Evolutionary conservation across 2,329 filamentous ascomycete species (phyloP), one percentile per base, ranked within the genome.

Genomic region (Aspergillus sp.): DNA sequence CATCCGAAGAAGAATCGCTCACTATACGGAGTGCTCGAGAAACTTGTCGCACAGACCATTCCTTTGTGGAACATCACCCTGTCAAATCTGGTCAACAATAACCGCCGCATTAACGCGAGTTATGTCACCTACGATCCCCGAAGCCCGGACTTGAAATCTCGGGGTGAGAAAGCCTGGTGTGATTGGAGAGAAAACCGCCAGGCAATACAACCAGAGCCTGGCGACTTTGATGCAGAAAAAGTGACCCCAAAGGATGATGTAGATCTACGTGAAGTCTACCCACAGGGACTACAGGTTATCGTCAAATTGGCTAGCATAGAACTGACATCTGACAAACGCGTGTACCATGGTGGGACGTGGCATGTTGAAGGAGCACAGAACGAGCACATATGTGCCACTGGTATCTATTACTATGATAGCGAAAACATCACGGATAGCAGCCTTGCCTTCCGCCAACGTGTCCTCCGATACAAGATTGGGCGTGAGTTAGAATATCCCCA

Each of bases 241-340:
- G 17, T n/a, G 8, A 31, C 4, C 5, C 2, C 19, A 9, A 4
- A 31, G 7, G 28, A 59, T 19, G 43, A 65, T 1, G 15, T 73
- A 7, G 54, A 70, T 22, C 61, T 76, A 7, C 64, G 60, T 17
- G 56, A 68, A 7, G 49, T 71, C 13, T 81, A 76, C 60, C 50
- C 65, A 13, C 64, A 77, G 2, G 81, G 82, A 1, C 53, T 74
- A 8, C 71, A 74, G 38, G 60, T 74, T 41, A 88, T 90, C 38
- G 83, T 90, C 54, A 90, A 90, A 69, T 79, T 90, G 67, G 84
- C 85, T 0, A 84, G 81, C 50, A 87, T 89, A 58, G 80, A 88
- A 50, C 77, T 89, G 0, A 86, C 82, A 0, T 87, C 87, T 0
- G 83, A 85, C 30, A 83, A 85, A 9, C 84, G 87, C 0, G 69